Percentiles rank a stretch among this genome's conserved stretches.
These are phyloP conservation scores for Chaetomium cochliodes DNA, from an alignment of 495 filamentous ascomycete genomes.

Conservation along the genomic window DNA sequence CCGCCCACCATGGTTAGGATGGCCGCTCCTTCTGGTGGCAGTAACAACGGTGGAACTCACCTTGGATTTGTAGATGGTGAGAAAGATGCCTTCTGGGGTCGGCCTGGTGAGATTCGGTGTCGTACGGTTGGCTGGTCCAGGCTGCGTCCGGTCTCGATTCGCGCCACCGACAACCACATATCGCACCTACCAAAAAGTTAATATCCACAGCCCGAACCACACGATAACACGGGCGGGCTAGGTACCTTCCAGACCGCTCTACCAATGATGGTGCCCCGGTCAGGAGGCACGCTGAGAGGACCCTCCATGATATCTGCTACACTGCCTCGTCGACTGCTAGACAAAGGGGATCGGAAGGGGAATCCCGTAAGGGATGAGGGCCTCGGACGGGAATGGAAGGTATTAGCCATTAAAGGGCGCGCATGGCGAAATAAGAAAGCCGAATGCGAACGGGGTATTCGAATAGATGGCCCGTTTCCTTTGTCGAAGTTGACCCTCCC, in stretches of 20 bases:
- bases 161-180: slow-evolving; percentile 46
- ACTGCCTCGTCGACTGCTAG: slow-evolving; percentile 17
- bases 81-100: slow-evolving; percentile 41
- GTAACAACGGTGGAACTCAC: slow-evolving; percentile 32
- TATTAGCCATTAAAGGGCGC: slow-evolving; percentile 26
- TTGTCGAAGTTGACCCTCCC: slow-evolving; percentile 3
- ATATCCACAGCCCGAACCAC: not conserved
- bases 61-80: slow-evolving; percentile 57
- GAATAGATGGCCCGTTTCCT: slow-evolving; percentile 7
- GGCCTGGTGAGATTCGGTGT: slow-evolving; percentile 32
- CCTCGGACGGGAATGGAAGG: slow-evolving; percentile 7
- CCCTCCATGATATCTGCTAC: slow-evolving; percentile 51
- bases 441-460: slow-evolving; percentile 2
- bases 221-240: not conserved
- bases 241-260: slow-evolving; percentile 58
- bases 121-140: slow-evolving; percentile 29
- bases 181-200: slow-evolving; percentile 40
- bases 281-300: slow-evolving; percentile 53
- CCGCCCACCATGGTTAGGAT: slow-evolving; percentile 11
- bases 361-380: slow-evolving; percentile 15
- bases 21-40: not conserved
- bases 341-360: slow-evolving; percentile 17
- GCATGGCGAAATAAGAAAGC: slow-evolving; percentile 22
- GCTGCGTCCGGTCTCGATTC: slow-evolving; percentile 26
- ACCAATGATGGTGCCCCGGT: slow-evolving; percentile 56